Base-by-base conservation (phyloP, 176 grass and related monocot species). In the Zea mays region DNA sequence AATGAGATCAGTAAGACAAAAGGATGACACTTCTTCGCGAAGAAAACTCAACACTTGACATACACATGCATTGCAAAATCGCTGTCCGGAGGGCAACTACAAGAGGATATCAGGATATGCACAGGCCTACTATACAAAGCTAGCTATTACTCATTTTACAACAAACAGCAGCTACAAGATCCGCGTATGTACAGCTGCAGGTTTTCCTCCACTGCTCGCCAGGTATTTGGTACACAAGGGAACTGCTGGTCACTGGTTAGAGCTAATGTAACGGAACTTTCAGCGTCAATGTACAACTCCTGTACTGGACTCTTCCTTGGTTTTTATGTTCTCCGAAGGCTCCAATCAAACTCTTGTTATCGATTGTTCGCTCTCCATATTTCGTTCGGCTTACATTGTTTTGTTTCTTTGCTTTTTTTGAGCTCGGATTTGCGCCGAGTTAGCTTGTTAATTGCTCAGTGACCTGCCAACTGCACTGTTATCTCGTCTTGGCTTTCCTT, bases 11-110 rank as follows among this genome's bases (percentile, higher is more conserved):
- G 50, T 58, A 11, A 40, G 17, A 37, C 14, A 8, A 2, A 65
- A 72, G 8, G 72, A 27, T 13, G 14, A 1, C 10, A 6, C 45
- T 34, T 19, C 35, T 61, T 3, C 19, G 35, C 39, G 1, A 1
- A 11, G 8, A 34, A 47, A 75, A 36, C 6, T 34, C 7, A 68
- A 57, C 67, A 27, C 17, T 41, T 19, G 58, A 57, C 56, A 65
- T 34, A 49, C 83, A 33, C 15, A 71, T 62, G 42, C 65, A 64
- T 81, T 85, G 39, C 82, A 85, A 72, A 88, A 81, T 67, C 59
- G n/a, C 9, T 60, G 35, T 77, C 71, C 59, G 52, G 57, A 48
- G 27, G 54, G 71, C 8, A 67, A 85, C 77, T 50, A 64, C 41
- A 21, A 13, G 44, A 40, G 48, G 34, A 76, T 65, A 88, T 59